phyloP scores from a whole-genome alignment of 148 eudicot species.

The Amaranthus palmeri region DNA sequence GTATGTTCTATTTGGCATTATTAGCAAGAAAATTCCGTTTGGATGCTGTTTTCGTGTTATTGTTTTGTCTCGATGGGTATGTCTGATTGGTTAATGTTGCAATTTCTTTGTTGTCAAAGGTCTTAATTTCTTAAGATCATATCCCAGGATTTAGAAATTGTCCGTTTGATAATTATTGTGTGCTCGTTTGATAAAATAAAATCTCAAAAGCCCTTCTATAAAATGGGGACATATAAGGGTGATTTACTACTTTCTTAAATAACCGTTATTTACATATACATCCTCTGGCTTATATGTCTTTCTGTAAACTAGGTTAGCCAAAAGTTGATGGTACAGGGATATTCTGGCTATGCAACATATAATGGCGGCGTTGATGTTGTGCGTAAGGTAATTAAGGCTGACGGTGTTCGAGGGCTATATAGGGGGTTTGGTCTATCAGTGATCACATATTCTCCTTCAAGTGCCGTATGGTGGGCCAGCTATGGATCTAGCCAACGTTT shows the following conservation, averaged over 20 bases:
- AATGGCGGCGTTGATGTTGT: conserved; percentile 92
- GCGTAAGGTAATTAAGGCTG: conserved; percentile 72
- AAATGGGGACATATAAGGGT: too few species aligned
- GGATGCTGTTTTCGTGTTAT: not conserved
- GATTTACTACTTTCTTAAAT: too few species aligned
- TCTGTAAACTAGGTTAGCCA: conserved; percentile 67
- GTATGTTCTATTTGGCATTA: conserved; percentile 34
- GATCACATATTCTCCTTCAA: conserved; percentile 86
- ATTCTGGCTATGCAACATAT: conserved; percentile 84
- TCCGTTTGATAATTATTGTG: not conserved
- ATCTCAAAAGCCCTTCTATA: too few species aligned
- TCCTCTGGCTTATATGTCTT: not conserved
- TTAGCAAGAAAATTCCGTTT: not conserved
- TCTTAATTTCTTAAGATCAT: not conserved
- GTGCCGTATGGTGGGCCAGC: conserved; percentile 99
- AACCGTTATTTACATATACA: too few species aligned
- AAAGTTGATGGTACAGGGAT: conserved; percentile 98
- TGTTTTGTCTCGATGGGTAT: not conserved
- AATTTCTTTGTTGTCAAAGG: not conserved
- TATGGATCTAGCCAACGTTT: conserved; percentile 98
- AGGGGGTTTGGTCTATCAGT: conserved; percentile 96
- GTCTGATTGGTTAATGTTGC: not conserved
- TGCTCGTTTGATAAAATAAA: too few species aligned
- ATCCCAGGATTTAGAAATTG: not conserved
- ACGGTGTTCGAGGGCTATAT: conserved; percentile 85